Base-by-base conservation (phyloP, 1,139 yeast genomes). In the Sugiyamaella novakii region DNA sequence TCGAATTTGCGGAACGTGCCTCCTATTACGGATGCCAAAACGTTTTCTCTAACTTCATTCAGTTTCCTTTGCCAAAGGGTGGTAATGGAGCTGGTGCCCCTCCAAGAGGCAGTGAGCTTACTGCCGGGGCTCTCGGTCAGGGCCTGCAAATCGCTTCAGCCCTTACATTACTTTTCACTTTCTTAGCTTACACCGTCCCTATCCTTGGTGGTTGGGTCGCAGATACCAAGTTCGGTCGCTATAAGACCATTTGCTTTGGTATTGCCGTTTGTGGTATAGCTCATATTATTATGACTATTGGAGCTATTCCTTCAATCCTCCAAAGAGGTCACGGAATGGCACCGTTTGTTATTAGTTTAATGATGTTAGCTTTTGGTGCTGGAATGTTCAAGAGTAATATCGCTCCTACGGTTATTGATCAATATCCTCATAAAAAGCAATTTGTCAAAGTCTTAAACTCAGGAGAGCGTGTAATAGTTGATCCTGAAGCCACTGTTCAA, bases 111-210 rank as follows among this genome's bases (percentile, higher is more conserved):
- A 60, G 65, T 33, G 63, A 59, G 19, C 65, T 68, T 47, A 77
- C 78, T 24, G 73, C 78, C 14, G 73, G 92, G 64, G 78, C 81
- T 10, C 74, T 84, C 55, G 74, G 74, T 36, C 73, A 82, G 57
- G 80, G 83, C 46, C 72, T 78, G 35, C 75, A 74, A 54, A 80
- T 82, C 59, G 88, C 92, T 27, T 80, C 86, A 40, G 91, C 86
- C 22, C 74, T 85, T 54, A 79, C 87, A 11, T 79, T 83, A 63
- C 79, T 84, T 59, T 80, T 84, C 74, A 85, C 83, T 61, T 84
- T 85, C 63, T 81, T 87, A 83, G 83, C 88, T 63, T 85, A 85
- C 64, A 73, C 84, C 42, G 81, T 88, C 37, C 94, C 94, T 28
- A 73, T 85, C 49, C 71, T 81, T 53, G 86, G 86, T 61, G 87